A percentile compares a stretch with the other conserved stretches of the same genome.
These are phyloP conservation scores for Astrothelium subdiscretum DNA, from an alignment of 495 filamentous ascomycete species.

Conservation along the genomic window DNA sequence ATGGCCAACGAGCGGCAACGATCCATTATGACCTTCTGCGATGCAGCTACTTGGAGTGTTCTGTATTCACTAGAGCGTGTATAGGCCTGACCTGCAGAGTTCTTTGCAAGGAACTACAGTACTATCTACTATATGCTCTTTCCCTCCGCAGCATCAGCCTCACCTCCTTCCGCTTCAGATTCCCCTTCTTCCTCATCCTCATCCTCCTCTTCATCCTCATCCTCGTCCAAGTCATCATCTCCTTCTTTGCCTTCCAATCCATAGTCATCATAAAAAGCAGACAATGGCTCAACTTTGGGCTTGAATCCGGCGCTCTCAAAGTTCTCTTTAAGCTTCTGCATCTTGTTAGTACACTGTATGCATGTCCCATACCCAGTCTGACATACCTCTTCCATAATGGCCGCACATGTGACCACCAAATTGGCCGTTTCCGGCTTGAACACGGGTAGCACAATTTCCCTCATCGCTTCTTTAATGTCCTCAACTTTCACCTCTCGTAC, in stretches of 20 bases:
- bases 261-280: slow-evolving; percentile 84
- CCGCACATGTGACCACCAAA: slow-evolving; percentile 78
- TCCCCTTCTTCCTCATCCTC: slow-evolving; percentile 48
- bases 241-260: slow-evolving; percentile 62
- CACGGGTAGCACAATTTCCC: slow-evolving; percentile 61
- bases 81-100: neutral
- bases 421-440: slow-evolving; percentile 70
- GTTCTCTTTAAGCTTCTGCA: slow-evolving; percentile 55
- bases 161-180: slow-evolving; percentile 14
- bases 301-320: slow-evolving; percentile 68
- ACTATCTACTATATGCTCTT: neutral
- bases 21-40: no score
- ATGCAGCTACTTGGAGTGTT: no score
- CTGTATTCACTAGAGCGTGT: neutral
- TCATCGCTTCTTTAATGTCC: slow-evolving; percentile 65
- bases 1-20: neutral
- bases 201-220: slow-evolving; percentile 52
- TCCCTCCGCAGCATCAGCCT: slow-evolving; percentile 26
- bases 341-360: slow-evolving; percentile 1
- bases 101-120: neutral
- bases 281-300: slow-evolving; percentile 59
- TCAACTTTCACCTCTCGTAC: slow-evolving; percentile 66
- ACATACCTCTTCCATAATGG: slow-evolving; percentile 70
- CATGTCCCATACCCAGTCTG: neutral
- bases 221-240: slow-evolving; percentile 30